These are phyloP conservation scores for Lachnellula suecica DNA, from an alignment of 2,329 filamentous ascomycete genomes.

Conservation along the genomic window DNA sequence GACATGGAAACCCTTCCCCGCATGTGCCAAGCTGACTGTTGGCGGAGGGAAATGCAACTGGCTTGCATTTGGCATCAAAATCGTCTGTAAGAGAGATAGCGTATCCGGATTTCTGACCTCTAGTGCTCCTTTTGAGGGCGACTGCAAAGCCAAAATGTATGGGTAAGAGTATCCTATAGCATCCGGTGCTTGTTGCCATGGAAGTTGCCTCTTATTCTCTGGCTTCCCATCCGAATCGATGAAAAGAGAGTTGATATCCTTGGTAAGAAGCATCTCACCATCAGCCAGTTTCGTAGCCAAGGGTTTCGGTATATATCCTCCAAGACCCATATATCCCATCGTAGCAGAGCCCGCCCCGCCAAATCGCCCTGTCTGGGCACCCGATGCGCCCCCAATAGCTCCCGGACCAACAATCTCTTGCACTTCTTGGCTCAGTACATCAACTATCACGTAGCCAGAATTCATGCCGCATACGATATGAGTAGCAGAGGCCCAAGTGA, in stretches of 20 bases:
- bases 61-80: slow-evolving; percentile 77
- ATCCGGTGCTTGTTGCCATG: slow-evolving; percentile 86
- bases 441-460: slow-evolving; percentile 84
- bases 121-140: slow-evolving; percentile 77
- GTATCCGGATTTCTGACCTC: slow-evolving; percentile 94
- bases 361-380: slow-evolving; percentile 59
- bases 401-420: slow-evolving; percentile 80
- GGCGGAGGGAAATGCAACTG: slow-evolving; percentile 90
- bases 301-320: slow-evolving; percentile 87
- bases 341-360: slow-evolving; percentile 80
- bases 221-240: slow-evolving; percentile 81
- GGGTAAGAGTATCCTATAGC: slow-evolving; percentile 95
- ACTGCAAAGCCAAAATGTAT: slow-evolving; percentile 84
- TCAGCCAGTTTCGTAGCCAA: slow-evolving; percentile 80
- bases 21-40: slow-evolving; percentile 90
- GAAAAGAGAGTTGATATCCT: slow-evolving; percentile 94
- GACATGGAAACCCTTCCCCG: slow-evolving; percentile 92
- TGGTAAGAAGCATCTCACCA: slow-evolving; percentile 88
- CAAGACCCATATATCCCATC: slow-evolving; percentile 97
- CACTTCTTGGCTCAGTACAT: slow-evolving; percentile 72
- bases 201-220: slow-evolving; percentile 82
- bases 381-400: slow-evolving; percentile 63
- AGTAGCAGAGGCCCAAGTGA: slow-evolving; percentile 88
- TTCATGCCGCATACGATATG: slow-evolving; percentile 89
- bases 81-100: slow-evolving; percentile 81